Conservation (phyloP, 805 yeast genomes). For the Zygotorulaspora sp. region DNA sequence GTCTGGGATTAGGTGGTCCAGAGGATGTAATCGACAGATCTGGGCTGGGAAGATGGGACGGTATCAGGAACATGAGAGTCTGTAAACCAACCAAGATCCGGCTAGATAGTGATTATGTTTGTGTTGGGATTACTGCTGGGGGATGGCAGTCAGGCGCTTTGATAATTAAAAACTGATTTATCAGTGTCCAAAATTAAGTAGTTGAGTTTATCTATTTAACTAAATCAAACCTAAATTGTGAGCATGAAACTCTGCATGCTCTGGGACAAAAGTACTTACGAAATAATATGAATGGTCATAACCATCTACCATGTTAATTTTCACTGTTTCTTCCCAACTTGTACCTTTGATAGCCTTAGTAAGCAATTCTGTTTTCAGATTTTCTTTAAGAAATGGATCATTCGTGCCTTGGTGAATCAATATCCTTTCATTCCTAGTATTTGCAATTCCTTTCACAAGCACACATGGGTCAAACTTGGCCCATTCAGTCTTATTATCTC, state of each 20-base stretch:
- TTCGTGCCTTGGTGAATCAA: constrained; percentile 78
- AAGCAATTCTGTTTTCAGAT: constrained; percentile 72
- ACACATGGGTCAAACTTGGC: constrained; percentile 76
- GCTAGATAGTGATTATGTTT: constrained; percentile 38
- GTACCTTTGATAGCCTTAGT: constrained; percentile 53
- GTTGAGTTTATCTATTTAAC: not conserved
- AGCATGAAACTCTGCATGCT: constrained; percentile 85
- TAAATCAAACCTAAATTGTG: constrained; percentile 43
- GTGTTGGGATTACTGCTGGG: constrained; percentile 62
- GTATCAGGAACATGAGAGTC: constrained; percentile 33
- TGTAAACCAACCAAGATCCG: constrained; percentile 42
- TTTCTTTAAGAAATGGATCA: constrained; percentile 68
- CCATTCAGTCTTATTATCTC: constrained; percentile 54
- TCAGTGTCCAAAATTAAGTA: too few relatives aligned
- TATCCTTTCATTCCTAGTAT: constrained; percentile 53
- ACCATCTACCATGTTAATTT: constrained; percentile 63
- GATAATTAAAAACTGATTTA: constrained; percentile 29
- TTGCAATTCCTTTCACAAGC: constrained; percentile 47
- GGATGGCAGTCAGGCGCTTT: constrained; percentile 82
- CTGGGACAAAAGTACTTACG: constrained; percentile 70
- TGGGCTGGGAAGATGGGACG: constrained; percentile 33
- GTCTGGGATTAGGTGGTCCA: constrained; percentile 58
- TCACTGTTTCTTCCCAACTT: constrained; percentile 55
- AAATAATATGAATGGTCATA: constrained; percentile 92
- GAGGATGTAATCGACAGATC: constrained; percentile 19